Percentiles rank a stretch among this genome's conserved stretches.
These are phyloP conservation scores for Eucalyptus erythrocorys DNA, from an alignment of 345 rosid genomes.

Conservation along the genomic window DNA sequence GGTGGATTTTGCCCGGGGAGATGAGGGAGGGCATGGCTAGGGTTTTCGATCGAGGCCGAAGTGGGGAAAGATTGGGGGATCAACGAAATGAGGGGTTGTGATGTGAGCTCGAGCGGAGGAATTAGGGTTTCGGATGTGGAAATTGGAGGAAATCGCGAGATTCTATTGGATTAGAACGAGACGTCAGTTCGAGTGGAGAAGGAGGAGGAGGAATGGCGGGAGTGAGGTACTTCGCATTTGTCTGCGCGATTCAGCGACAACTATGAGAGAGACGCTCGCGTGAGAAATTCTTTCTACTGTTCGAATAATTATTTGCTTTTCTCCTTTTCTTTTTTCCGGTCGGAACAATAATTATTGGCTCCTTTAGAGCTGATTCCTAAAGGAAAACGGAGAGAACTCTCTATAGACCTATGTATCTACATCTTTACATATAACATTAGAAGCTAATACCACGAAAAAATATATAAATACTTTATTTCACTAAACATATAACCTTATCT, in stretches of 20 bases:
- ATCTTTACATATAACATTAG: too few species aligned
- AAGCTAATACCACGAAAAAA: too few species aligned
- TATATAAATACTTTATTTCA: too few species aligned
- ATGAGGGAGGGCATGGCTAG: slow-evolving; percentile 56
- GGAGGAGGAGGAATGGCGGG: not conserved
- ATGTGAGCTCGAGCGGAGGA: not conserved
- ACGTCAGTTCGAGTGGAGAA: not conserved
- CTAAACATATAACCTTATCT: too few species aligned
- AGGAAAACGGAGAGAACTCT: too few species aligned
- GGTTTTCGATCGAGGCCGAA: not conserved
- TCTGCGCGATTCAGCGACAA: not conserved
- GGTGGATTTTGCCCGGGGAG: slow-evolving; percentile 65
- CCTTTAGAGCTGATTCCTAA: too few species aligned
- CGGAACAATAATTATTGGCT: too few species aligned
- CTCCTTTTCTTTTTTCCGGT: too few species aligned
- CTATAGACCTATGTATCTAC: too few species aligned
- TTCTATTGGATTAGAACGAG: not conserved
- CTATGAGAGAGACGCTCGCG: not conserved
- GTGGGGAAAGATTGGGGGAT: not conserved
- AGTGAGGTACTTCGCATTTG: not conserved
- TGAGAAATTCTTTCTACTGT: not conserved
- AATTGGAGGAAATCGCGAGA: not conserved
- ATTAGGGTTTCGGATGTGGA: slow-evolving; percentile 10
- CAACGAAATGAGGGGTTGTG: not conserved
- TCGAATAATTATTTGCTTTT: not conserved